Conservation (phyloP, 306 rosid species). For the Coriaria nepalensis region DNA sequence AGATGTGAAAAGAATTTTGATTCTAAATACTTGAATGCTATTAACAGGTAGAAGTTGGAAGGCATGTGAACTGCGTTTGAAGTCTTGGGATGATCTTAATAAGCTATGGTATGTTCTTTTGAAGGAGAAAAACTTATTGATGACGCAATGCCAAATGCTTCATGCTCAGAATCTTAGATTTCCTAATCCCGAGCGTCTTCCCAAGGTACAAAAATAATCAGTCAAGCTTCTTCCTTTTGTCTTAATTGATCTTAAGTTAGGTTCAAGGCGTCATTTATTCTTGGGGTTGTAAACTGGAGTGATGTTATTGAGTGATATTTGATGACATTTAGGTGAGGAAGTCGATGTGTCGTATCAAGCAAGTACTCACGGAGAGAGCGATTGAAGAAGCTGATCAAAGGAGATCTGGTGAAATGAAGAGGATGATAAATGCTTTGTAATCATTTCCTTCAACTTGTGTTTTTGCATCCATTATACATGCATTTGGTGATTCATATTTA, state of each 20-base stretch:
- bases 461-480: neutral
- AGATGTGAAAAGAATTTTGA: neutral
- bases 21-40: conserved; percentile 7
- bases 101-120: conserved; percentile 84
- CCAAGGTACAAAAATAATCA: conserved; percentile 37
- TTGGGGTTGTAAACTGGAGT: neutral
- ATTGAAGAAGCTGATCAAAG: conserved; percentile 86
- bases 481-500: no score
- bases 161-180: conserved; percentile 73
- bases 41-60: conserved; percentile 85
- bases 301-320: conserved; percentile 1
- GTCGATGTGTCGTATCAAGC: conserved; percentile 98
- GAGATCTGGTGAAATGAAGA: conserved; percentile 94
- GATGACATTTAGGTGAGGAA: conserved; percentile 61
- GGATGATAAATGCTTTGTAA: conserved; percentile 75
- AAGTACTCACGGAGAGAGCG: conserved; percentile 86
- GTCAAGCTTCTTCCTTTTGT: conserved; percentile 8
- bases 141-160: conserved; percentile 98
- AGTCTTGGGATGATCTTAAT: conserved; percentile 93
- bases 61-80: conserved; percentile 73
- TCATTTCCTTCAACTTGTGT: conserved; percentile 5
- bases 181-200: conserved; percentile 75
- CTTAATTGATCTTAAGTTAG: neutral
- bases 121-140: conserved; percentile 92
- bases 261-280: neutral